Conservation (phyloP, 2,329 filamentous ascomycete genomes). For the Remersonia thermophila region DNA sequence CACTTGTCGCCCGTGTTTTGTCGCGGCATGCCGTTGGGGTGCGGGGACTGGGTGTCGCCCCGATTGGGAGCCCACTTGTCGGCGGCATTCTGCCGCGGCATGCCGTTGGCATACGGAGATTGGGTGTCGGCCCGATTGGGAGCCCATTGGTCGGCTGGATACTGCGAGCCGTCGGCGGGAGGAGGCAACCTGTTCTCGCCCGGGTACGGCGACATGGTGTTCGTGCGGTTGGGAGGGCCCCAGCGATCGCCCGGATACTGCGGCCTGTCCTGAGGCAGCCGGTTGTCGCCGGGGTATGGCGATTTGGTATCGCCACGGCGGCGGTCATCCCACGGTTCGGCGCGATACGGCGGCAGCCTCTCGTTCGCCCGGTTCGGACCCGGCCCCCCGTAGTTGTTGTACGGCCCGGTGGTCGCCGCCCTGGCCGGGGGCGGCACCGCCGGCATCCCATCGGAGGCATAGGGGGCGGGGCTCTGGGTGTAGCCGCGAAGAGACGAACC, state of each 20-base stretch:
- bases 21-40: not conserved
- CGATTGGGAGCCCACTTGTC: not conserved
- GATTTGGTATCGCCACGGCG: not conserved
- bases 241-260: no score
- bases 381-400: slow-evolving; percentile 11
- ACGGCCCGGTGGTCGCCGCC: slow-evolving; percentile 13
- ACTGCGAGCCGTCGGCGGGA: no score
- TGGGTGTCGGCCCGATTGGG: no score
- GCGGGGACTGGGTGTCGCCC: no score
- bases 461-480: slow-evolving; percentile 16
- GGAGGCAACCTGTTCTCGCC: not conserved
- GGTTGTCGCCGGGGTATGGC: not conserved
- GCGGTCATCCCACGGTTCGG: not conserved
- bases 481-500: slow-evolving; percentile 16
- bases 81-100: not conserved
- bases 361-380: slow-evolving; percentile 2
- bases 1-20: not conserved
- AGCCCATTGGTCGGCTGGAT: no score
- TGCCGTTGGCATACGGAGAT: not conserved
- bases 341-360: not conserved
- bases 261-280: slow-evolving; percentile 1
- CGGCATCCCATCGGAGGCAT: slow-evolving; percentile 18
- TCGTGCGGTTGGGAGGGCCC: slow-evolving; percentile 12
- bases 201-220: slow-evolving; percentile 5
- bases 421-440: slow-evolving; percentile 18